Conservation (phyloP, 2,329 filamentous ascomycete genomes). For the Phyllosticta citribraziliensis region DNA sequence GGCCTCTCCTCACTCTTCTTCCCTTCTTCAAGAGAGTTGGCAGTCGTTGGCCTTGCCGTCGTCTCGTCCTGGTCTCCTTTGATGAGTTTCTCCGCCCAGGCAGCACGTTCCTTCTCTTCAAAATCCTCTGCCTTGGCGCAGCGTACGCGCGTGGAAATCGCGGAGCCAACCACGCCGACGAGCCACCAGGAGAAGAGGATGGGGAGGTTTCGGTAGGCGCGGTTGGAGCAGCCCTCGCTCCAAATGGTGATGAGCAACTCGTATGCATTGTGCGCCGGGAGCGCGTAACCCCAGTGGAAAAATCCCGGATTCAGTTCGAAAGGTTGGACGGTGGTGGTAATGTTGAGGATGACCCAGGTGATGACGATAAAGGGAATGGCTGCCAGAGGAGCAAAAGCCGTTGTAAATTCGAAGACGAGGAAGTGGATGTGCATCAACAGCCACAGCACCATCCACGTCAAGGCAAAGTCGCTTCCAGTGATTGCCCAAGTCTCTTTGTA, state of each 20-base stretch:
- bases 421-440: constrained; percentile 35
- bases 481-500: constrained; percentile 31
- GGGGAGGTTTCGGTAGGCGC: constrained; percentile 31
- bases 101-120: neutral
- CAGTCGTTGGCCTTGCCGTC: neutral
- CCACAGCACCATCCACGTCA: constrained; percentile 34
- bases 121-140: neutral
- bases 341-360: constrained; percentile 33
- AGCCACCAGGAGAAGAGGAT: constrained; percentile 35
- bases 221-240: constrained; percentile 33
- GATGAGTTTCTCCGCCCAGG: constrained; percentile 6
- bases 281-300: constrained; percentile 27
- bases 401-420: constrained; percentile 30
- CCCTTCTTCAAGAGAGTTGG: neutral
- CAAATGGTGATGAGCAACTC: constrained; percentile 31
- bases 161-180: constrained; percentile 5
- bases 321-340: constrained; percentile 31
- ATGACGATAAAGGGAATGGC: constrained; percentile 35
- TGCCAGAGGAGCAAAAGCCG: constrained; percentile 27
- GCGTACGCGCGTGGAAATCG: neutral
- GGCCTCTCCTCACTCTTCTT: neutral
- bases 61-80: neutral
- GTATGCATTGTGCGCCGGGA: constrained; percentile 32
- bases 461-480: constrained; percentile 25
- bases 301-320: constrained; percentile 32